Evolutionary conservation across 805 yeast species (phyloP).

Genomic region (Sugiyamaella smithiae): DNA sequence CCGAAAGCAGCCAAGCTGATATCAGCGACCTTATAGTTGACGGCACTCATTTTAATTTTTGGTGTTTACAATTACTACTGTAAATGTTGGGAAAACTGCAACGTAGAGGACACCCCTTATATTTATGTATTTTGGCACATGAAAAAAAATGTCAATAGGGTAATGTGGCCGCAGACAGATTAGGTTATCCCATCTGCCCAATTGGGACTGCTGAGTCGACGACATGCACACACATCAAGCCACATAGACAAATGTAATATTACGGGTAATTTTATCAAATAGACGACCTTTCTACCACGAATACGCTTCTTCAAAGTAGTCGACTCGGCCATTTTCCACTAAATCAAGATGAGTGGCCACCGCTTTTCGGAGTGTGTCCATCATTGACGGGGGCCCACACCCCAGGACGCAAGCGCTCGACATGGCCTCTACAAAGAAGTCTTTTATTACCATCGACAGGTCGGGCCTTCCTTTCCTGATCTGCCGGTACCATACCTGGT

Average conservation of each 20-base stretch:
- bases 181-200: neutral
- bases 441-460: constrained; percentile 39
- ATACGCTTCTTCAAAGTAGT: constrained; percentile 72
- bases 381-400: constrained; percentile 62
- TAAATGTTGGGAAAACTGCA: neutral
- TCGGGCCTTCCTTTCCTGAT: constrained; percentile 41
- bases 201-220: neutral
- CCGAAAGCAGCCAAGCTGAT: constrained; percentile 99
- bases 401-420: constrained; percentile 52
- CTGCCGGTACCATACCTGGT: constrained; percentile 9
- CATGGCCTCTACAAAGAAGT: constrained; percentile 38
- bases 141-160: constrained; percentile 1
- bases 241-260: neutral
- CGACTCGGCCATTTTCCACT: constrained; percentile 49
- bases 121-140: constrained; percentile 1
- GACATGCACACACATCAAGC: neutral
- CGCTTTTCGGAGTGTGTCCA: constrained; percentile 52
- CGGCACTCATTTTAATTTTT: constrained; percentile 26
- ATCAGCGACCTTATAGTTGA: constrained; percentile 93
- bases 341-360: constrained; percentile 44
- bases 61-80: neutral
- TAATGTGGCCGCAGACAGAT: neutral
- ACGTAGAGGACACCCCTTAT: neutral
- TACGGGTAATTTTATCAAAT: too few species aligned
- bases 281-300: constrained; percentile 65